Conservation (phyloP, 2,329 filamentous ascomycete species). For the Dothistroma pini region DNA sequence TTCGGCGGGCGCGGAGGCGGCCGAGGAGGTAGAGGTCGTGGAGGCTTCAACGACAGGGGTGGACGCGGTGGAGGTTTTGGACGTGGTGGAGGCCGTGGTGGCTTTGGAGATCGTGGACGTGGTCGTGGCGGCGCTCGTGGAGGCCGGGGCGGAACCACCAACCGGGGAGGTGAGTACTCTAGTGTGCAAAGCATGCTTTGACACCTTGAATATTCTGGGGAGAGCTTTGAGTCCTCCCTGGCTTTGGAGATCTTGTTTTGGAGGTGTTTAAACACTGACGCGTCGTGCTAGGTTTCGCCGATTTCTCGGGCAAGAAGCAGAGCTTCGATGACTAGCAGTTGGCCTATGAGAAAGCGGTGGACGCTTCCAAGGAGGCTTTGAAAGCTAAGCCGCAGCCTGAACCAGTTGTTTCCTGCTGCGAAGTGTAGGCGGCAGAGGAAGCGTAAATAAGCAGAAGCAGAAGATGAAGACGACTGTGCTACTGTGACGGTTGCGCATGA, state of each 20-base stretch:
- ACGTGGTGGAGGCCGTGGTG: constrained; percentile 39
- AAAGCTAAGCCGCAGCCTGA: not conserved
- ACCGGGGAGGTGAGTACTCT: constrained; percentile 47
- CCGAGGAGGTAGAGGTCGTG: constrained; percentile 39
- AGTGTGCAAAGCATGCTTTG: no score
- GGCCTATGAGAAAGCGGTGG: not conserved
- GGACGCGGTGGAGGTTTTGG: constrained; percentile 31
- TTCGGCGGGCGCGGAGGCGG: constrained; percentile 42
- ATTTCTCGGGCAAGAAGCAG: constrained; percentile 76
- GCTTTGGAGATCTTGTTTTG: constrained; percentile 35
- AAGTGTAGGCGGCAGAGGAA: not conserved
- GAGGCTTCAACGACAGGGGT: constrained; percentile 37
- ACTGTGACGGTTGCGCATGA: not conserved
- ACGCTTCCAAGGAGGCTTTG: not conserved
- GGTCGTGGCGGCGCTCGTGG: constrained; percentile 49
- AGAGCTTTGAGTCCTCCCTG: no score
- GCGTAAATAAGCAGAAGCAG: not conserved
- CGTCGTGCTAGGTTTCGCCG: constrained; percentile 52
- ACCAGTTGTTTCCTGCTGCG: not conserved
- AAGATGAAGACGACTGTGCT: not conserved
- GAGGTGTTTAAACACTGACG: constrained; percentile 45
- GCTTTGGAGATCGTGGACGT: constrained; percentile 38
- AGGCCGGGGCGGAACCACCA: constrained; percentile 42
- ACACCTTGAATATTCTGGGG: no score
- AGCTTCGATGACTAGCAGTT: constrained; percentile 49